Percentiles rank a stretch among this genome's conserved stretches.
Conservation (phyloP, 2,329 filamentous ascomycete species). For the Colletotrichum euphorbiae region DNA sequence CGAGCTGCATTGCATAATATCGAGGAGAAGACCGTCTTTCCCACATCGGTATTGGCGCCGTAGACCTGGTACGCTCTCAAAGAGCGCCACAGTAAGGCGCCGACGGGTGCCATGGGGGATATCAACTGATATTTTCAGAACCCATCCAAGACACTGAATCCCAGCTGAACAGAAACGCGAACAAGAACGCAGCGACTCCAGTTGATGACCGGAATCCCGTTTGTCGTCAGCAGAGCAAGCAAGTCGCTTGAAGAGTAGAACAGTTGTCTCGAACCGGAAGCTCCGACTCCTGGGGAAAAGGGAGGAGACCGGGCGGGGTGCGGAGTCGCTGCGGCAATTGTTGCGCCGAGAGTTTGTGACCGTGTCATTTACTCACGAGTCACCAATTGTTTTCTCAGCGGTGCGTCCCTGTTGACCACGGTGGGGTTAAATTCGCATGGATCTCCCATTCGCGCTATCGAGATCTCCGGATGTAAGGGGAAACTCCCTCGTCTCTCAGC, state of each 20-base stretch:
- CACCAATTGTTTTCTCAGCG: conserved; percentile 24
- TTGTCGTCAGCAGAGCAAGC: background rate
- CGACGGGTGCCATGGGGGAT: conserved; percentile 58
- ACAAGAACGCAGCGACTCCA: background rate
- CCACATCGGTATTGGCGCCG: conserved; percentile 86
- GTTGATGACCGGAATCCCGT: background rate
- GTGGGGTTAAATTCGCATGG: conserved; percentile 25
- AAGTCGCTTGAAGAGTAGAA: background rate
- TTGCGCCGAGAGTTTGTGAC: conserved; percentile 33
- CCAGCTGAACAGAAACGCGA: background rate
- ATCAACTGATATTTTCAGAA: background rate
- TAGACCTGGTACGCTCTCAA: conserved; percentile 80
- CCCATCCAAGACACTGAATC: conserved; percentile 13
- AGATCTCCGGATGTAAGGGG: conserved; percentile 6
- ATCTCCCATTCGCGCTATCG: conserved; percentile 23
- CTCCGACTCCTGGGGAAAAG: conserved; percentile 1
- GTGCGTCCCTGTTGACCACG: conserved; percentile 5
- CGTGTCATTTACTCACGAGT: conserved; percentile 21
- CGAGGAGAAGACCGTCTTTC: conserved; percentile 85
- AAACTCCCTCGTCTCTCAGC: conserved; percentile 16
- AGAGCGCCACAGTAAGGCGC: conserved; percentile 74
- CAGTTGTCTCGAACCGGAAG: conserved; percentile 6
- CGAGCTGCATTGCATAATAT: conserved; percentile 74
- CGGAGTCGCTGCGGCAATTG: conserved; percentile 33
- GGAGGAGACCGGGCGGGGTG: conserved; percentile 30